These are phyloP conservation scores for Alopecurus myosuroides DNA, from an alignment of 176 grass and related monocot genomes.

Conservation along the genomic window DNA sequence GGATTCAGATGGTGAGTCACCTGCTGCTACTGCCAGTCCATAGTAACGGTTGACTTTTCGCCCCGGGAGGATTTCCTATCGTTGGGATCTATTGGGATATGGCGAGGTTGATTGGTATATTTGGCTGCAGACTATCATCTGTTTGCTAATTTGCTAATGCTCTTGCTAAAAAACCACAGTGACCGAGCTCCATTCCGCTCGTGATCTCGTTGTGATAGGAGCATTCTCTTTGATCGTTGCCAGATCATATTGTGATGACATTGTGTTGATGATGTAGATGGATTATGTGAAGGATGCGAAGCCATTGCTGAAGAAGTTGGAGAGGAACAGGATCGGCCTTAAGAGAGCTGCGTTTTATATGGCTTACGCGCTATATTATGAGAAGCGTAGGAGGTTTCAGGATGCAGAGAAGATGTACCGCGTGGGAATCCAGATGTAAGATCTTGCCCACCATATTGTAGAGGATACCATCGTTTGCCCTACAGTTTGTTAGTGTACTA, in stretches of 20 bases:
- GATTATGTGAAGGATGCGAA: constrained; percentile 86
- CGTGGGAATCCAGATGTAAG: constrained; percentile 74
- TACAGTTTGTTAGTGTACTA: not conserved
- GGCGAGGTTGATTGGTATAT: not conserved
- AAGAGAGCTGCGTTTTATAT: constrained; percentile 81
- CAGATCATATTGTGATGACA: not conserved
- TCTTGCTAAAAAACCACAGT: not conserved
- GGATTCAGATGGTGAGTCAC: constrained; percentile 67
- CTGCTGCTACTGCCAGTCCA: not conserved
- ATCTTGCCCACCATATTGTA: not conserved
- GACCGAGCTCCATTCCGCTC: not conserved
- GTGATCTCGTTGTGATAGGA: not conserved
- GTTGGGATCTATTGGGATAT: not conserved
- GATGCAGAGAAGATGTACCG: constrained; percentile 72
- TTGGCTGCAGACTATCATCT: not conserved
- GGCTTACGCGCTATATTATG: constrained; percentile 88
- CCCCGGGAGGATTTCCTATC: not conserved
- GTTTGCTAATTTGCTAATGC: not conserved
- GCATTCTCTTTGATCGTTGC: not conserved
- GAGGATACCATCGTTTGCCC: not conserved
- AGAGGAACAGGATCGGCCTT: constrained; percentile 65
- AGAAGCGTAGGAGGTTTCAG: constrained; percentile 69
- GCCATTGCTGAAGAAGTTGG: constrained; percentile 78
- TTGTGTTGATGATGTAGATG: constrained; percentile 44
- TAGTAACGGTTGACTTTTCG: not conserved